Evolutionary conservation across 2,329 filamentous ascomycete species (phyloP), one percentile per base, ranked within the genome.

Genomic region (Nothomitra cinnamomea): DNA sequence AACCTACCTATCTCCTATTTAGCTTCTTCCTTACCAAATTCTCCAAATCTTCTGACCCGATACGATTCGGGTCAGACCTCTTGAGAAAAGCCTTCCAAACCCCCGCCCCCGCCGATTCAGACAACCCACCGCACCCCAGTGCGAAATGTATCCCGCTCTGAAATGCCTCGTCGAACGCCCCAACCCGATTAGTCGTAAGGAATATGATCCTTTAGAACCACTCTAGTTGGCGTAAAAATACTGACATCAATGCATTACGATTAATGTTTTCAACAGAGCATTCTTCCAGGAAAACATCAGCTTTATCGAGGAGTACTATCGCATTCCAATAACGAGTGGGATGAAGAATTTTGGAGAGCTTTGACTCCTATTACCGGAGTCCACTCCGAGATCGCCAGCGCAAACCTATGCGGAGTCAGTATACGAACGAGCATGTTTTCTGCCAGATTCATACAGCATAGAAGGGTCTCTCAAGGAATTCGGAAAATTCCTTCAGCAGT

Each of bases 301-400:
- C 73, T 54, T 74, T 72, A 60, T 76, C 73, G 2, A 76, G 67
- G 1, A 77, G 68, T 0, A 76, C 64, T 4, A 78, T 68, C 12
- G 71, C 70, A 40, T 72, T 70, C 74, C 74, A 77, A 55, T 67
- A 69, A 0, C 68, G 69, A 56, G 68, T 66, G 65, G 75, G 71
- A 43, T 70, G 2, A 22, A 45, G 41, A 7, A 45, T 45, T 12
- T 10, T 45, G 8, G 41, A 22, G n/a, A 45, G 41, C 25, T 45
- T 45, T 19, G 1, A 22, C n/a, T 45, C 41, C 15, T 22, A 10
- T 22, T 8, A 42, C 40, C 25, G n/a, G 6, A 21, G n/a, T 45
- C n/a, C 25, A 22, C 2, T 22, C 6, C 6, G 2, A 45, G 41
- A 21, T 45, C 41, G 12, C 41, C 41, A 22, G 41, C 41, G 25